phyloP scores from a whole-genome alignment of 345 rosid genomes.

The Acer saccharum region DNA sequence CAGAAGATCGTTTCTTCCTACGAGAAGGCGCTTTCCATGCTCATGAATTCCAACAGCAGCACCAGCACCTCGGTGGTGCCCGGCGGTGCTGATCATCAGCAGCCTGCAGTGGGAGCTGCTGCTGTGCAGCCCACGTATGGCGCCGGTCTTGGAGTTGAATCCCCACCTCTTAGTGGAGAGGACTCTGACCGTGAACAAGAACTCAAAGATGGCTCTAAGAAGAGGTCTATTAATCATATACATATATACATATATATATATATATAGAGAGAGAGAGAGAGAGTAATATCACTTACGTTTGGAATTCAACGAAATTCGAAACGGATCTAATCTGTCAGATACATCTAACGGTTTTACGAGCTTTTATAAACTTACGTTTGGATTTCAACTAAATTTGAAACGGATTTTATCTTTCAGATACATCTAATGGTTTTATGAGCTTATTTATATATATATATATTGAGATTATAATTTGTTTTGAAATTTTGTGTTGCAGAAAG shows the following conservation, averaged over 20 bases:
- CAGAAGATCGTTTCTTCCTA: slow-evolving; percentile 58
- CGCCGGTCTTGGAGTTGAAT: slow-evolving; percentile 21
- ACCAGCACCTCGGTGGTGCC: not conserved
- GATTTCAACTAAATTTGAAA: too few species aligned
- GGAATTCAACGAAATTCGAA: not conserved
- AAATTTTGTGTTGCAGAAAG: slow-evolving; percentile 41
- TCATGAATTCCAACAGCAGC: slow-evolving; percentile 27
- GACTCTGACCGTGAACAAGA: slow-evolving; percentile 67
- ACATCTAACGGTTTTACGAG: not conserved
- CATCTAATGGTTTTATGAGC: too few species aligned
- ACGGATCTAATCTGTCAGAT: too few species aligned
- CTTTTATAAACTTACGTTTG: not conserved
- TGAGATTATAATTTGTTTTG: too few species aligned
- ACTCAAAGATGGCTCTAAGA: slow-evolving; percentile 31
- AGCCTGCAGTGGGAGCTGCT: not conserved
- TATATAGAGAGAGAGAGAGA: too few species aligned
- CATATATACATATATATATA: too few species aligned
- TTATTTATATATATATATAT: too few species aligned
- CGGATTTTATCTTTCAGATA: not conserved
- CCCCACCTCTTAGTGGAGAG: slow-evolving; percentile 48
- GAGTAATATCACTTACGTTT: not conserved
- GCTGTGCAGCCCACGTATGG: slow-evolving; percentile 4
- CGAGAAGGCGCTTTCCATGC: slow-evolving; percentile 60
- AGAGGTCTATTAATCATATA: slow-evolving; percentile 25
- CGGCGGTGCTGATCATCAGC: slow-evolving; percentile 11